Evolutionary conservation across 2,329 filamentous ascomycete species (phyloP).

Genomic region (Phialophora chinensis): DNA sequence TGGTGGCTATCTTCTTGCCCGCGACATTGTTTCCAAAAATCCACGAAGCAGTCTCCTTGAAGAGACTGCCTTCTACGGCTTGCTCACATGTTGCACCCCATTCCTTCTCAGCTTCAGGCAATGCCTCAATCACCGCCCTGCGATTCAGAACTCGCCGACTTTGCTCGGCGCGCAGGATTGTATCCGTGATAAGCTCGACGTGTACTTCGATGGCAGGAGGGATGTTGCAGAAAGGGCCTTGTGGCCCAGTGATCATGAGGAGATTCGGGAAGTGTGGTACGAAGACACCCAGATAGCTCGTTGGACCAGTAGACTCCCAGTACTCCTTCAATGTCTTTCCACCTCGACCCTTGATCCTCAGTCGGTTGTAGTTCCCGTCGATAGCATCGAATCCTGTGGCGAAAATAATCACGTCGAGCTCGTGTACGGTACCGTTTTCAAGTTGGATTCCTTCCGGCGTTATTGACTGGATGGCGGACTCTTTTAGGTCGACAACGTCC

Average conservation of each 20-base stretch:
- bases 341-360: conserved; percentile 49
- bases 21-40: conserved; percentile 63
- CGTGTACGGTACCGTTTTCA: too few species aligned
- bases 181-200: conserved; percentile 53
- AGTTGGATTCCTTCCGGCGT: too few species aligned
- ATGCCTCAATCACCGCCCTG: conserved; percentile 59
- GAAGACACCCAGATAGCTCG: conserved; percentile 49
- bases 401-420: conserved; percentile 42
- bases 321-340: conserved; percentile 45
- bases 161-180: background rate
- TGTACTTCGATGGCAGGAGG: conserved; percentile 62
- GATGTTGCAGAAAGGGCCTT: conserved; percentile 62
- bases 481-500: too few species aligned
- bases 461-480: too few species aligned
- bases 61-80: conserved; percentile 44
- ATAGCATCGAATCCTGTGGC: conserved; percentile 25
- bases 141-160: conserved; percentile 42
- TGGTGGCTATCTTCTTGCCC: conserved; percentile 49
- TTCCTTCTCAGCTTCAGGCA: conserved; percentile 50
- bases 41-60: conserved; percentile 56
- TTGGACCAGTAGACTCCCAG: conserved; percentile 44
- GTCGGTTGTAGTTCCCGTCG: conserved; percentile 48
- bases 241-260: conserved; percentile 60
- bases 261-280: conserved; percentile 54
- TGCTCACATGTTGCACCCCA: conserved; percentile 57